Percentiles rank a stretch among this genome's conserved stretches.
Evolutionary conservation across 495 filamentous ascomycete genomes (phyloP).

Genomic region (Trichoderma virens): DNA sequence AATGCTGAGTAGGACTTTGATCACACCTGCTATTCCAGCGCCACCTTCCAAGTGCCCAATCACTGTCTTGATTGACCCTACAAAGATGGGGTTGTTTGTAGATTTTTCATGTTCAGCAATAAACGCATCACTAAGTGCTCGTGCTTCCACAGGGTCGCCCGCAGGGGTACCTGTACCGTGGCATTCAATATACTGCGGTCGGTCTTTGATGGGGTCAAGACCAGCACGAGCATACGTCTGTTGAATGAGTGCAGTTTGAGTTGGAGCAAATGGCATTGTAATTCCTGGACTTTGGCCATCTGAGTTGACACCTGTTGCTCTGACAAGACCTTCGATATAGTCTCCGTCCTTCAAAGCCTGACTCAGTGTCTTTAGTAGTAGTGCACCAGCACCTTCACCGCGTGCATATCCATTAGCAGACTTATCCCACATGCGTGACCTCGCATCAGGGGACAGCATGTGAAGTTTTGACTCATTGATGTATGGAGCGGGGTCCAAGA

Average conservation of each 20-base stretch:
- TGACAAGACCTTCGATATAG: slow-evolving; percentile 47
- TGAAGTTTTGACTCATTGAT: too few relatives aligned
- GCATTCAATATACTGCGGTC: slow-evolving; percentile 40
- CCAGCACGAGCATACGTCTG: slow-evolving; percentile 28
- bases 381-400: slow-evolving; percentile 48
- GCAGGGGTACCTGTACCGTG: slow-evolving; percentile 44
- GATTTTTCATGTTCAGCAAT: background rate
- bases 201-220: slow-evolving; percentile 12
- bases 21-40: slow-evolving; percentile 28
- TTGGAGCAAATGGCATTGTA: slow-evolving; percentile 38
- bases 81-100: background rate
- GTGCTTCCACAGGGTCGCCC: slow-evolving; percentile 40
- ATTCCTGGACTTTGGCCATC: slow-evolving; percentile 44
- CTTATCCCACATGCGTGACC: slow-evolving; percentile 48
- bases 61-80: slow-evolving; percentile 31
- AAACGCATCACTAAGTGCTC: slow-evolving; percentile 16
- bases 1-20: slow-evolving; percentile 24
- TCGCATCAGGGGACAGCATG: slow-evolving; percentile 26
- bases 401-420: slow-evolving; percentile 52
- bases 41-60: slow-evolving; percentile 35
- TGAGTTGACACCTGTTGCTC: slow-evolving; percentile 40
- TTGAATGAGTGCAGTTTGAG: slow-evolving; percentile 42
- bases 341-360: slow-evolving; percentile 40
- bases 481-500: too few relatives aligned
- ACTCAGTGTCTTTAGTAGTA: slow-evolving; percentile 46